Evolutionary conservation across 177 flowering plant genomes (phyloP).

Genomic region (Vitis hybrid): DNA sequence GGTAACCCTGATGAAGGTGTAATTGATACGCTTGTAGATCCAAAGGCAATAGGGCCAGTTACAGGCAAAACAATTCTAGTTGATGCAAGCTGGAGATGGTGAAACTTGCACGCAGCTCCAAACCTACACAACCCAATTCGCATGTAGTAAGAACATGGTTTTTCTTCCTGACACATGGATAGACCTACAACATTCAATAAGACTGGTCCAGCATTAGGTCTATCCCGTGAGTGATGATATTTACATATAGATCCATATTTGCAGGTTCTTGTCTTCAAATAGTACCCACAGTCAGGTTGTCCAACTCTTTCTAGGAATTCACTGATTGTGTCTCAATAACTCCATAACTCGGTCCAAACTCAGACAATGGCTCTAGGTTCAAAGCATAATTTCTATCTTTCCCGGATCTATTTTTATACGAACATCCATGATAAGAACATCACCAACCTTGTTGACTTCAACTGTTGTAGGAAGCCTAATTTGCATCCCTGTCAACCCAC

Average conservation of each 20-base stretch:
- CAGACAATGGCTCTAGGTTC: too few relatives aligned
- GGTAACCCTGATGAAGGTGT: slow-evolving; percentile 35
- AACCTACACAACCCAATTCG: slow-evolving; percentile 64
- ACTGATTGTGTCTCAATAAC: not conserved
- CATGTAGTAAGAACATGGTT: slow-evolving; percentile 64
- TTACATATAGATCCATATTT: slow-evolving; percentile 77
- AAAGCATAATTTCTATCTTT: too few relatives aligned
- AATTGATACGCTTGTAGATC: slow-evolving; percentile 28
- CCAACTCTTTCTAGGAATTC: slow-evolving; percentile 80
- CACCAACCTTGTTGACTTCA: too few relatives aligned
- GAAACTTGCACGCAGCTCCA: slow-evolving; percentile 70
- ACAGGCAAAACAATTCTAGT: slow-evolving; percentile 34
- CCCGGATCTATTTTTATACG: too few relatives aligned
- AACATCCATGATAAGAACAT: too few relatives aligned
- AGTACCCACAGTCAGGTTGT: slow-evolving; percentile 81
- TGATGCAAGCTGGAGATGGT: slow-evolving; percentile 66
- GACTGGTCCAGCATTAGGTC: slow-evolving; percentile 52
- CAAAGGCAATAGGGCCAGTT: slow-evolving; percentile 34
- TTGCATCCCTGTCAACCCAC: too few relatives aligned
- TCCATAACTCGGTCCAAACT: too few relatives aligned
- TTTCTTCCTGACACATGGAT: slow-evolving; percentile 76
- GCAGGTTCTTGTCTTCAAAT: slow-evolving; percentile 76
- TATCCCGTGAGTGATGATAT: slow-evolving; percentile 77
- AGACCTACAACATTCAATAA: slow-evolving; percentile 56
- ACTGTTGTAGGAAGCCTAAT: too few relatives aligned